Evolutionary conservation across 163 green algal genomes (phyloP).

Genomic region (Volvox carteri): DNA sequence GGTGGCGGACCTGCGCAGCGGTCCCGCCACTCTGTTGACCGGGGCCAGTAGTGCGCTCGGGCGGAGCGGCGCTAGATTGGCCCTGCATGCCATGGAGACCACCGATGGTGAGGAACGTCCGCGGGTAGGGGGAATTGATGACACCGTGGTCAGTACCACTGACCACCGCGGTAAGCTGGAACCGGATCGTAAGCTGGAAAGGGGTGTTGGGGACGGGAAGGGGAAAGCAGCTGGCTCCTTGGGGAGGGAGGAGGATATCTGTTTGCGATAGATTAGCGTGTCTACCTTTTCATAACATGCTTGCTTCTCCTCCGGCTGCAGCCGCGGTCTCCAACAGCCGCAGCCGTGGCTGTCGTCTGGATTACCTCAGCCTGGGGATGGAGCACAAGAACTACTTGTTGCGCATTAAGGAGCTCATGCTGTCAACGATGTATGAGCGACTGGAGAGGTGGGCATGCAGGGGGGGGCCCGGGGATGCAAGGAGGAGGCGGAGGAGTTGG

Average conservation of each 20-base stretch:
- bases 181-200: no score
- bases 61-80: conserved; percentile 49
- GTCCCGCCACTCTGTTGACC: conserved; percentile 2
- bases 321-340: neutral
- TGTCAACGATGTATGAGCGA: conserved; percentile 65
- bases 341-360: conserved; percentile 51
- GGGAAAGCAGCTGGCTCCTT: no score
- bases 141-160: no score
- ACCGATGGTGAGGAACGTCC: neutral
- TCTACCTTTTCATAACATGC: no score
- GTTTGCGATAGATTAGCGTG: no score
- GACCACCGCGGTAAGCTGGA: no score
- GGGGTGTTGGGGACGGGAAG: no score
- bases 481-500: no score
- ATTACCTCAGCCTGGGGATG: conserved; percentile 60
- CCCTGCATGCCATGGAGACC: conserved; percentile 62
- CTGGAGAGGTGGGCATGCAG: conserved; percentile 49
- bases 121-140: no score
- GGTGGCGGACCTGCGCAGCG: conserved; percentile 32
- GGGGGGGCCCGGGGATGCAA: no score
- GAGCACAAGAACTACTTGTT: conserved; percentile 57
- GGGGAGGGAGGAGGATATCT: no score
- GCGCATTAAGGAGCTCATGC: conserved; percentile 62
- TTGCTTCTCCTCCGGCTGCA: neutral
- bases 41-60: conserved; percentile 8